Conservation (phyloP, 2,329 filamentous ascomycete species). For the Pseudophaeomoniella oleicola region DNA sequence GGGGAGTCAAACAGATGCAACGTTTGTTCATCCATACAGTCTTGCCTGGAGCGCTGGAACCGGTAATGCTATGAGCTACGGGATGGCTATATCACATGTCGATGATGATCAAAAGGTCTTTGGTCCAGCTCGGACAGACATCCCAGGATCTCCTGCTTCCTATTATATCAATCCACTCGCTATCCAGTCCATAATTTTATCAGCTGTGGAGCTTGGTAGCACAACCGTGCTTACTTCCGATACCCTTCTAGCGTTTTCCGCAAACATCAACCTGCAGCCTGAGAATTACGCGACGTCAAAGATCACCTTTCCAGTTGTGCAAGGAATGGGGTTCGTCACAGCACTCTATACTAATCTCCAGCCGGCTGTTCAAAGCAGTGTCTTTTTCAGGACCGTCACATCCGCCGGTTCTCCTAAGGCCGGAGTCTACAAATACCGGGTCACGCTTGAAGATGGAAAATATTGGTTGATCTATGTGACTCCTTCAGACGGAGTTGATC, state of each 20-base stretch:
- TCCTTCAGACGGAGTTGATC: slow-evolving; percentile 37
- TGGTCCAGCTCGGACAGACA: slow-evolving; percentile 39
- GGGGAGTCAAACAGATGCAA: slow-evolving; percentile 50
- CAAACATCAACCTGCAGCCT: slow-evolving; percentile 52
- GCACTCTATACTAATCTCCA: slow-evolving; percentile 56
- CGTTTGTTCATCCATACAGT: slow-evolving; percentile 65
- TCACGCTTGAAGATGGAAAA: slow-evolving; percentile 55
- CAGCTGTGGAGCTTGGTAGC: slow-evolving; percentile 55
- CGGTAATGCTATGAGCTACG: slow-evolving; percentile 54
- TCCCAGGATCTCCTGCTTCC: slow-evolving; percentile 41
- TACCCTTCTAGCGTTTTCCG: slow-evolving; percentile 40
- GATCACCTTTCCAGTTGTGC: slow-evolving; percentile 68
- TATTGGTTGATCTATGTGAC: slow-evolving; percentile 73
- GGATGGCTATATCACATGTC: slow-evolving; percentile 62
- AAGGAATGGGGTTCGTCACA: slow-evolving; percentile 82
- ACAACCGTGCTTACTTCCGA: slow-evolving; percentile 43
- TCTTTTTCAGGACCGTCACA: slow-evolving; percentile 56
- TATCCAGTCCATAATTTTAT: slow-evolving; percentile 67
- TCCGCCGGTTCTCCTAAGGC: slow-evolving; percentile 39
- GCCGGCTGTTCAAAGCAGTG: slow-evolving; percentile 58
- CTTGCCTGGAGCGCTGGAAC: slow-evolving; percentile 52
- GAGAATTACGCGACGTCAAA: slow-evolving; percentile 38
- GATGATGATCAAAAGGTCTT: slow-evolving; percentile 53
- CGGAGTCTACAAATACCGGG: slow-evolving; percentile 61
- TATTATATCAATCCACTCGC: slow-evolving; percentile 75